A percentile compares a stretch with the other conserved stretches of the same genome.
These are phyloP conservation scores for Citrus sinensis DNA, from an alignment of 345 rosid species.

Conservation along the genomic window DVS_A1.0 CM039164.1:28478501-28479000, in stretches of 20 bases:
- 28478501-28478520: constrained; percentile 2
- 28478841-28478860: constrained; percentile 1
- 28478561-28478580: neutral
- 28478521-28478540: constrained; percentile 1
- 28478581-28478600: neutral
- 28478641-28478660: constrained; percentile 25
- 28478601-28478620: constrained; percentile 10
- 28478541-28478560: neutral
- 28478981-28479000: neutral
- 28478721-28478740: neutral
- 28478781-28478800: constrained; percentile 17
- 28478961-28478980: neutral
- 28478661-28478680: neutral
- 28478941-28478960: neutral
- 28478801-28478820: neutral
- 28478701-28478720: constrained; percentile 6
- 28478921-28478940: neutral
- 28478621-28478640: constrained; percentile 33
- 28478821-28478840: neutral
- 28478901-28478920: neutral
- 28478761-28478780: constrained; percentile 33
- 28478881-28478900: neutral
- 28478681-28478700: constrained; percentile 14
- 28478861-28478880: neutral
- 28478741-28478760: constrained; percentile 41